A percentile compares a stretch with the other conserved stretches of the same genome.
phyloP scores from a whole-genome alignment of 352 stramenopile genomes.

The Globisporangium abappressorium region DNA sequence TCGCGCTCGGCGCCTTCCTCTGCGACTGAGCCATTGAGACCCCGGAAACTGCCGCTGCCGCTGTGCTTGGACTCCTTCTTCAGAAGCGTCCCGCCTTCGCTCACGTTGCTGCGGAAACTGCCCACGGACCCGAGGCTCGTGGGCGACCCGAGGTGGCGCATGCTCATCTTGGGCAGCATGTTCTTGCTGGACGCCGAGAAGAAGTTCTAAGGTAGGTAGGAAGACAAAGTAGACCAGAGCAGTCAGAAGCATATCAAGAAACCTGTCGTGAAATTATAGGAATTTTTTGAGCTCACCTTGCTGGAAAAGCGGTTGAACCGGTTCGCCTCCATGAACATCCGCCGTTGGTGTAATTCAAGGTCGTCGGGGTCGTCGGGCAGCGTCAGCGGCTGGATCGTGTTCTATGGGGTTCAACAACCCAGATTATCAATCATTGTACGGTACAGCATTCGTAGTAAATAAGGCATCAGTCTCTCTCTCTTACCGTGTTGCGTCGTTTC shows the following conservation, averaged over 20 bases:
- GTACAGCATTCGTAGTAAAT: neutral
- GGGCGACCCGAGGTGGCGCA: conserved; percentile 18
- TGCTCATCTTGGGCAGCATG: conserved; percentile 29
- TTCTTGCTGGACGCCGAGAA: conserved; percentile 43
- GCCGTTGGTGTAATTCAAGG: conserved; percentile 62
- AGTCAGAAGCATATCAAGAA: neutral
- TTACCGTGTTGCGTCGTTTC: conserved; percentile 46
- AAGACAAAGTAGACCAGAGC: neutral
- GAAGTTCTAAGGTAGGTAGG: conserved; percentile 30
- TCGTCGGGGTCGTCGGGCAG: conserved; percentile 41
- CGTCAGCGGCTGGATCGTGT: conserved; percentile 35
- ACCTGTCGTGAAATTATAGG: neutral
- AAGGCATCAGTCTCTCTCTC: too few relatives aligned
- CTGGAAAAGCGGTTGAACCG: conserved; percentile 44
- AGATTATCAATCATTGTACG: neutral
- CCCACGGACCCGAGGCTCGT: conserved; percentile 14
- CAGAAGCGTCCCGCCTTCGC: neutral
- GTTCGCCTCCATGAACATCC: conserved; percentile 66
- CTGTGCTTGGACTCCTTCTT: conserved; percentile 32
- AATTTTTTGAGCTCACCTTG: conserved; percentile 23
- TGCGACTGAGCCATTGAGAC: conserved; percentile 15
- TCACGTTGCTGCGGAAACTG: conserved; percentile 11
- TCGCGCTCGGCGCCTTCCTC: conserved; percentile 18
- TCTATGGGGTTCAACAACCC: conserved; percentile 18
- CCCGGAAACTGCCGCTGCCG: conserved; percentile 20